Evolutionary conservation across 768 basidiomycete genomes (phyloP).

Genomic region (Floccularia luteovirens): DNA sequence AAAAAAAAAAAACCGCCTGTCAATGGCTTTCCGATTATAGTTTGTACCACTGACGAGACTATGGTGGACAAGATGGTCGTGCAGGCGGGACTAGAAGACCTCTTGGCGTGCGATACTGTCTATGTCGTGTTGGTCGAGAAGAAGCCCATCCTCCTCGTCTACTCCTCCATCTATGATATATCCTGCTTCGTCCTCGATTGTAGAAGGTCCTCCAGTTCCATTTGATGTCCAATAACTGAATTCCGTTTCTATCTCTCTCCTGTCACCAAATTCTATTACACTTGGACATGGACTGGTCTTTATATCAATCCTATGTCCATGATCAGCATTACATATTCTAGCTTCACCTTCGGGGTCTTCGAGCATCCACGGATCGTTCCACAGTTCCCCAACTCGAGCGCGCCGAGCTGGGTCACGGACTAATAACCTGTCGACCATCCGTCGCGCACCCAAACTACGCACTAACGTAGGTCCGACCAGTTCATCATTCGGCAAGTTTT

Average conservation of each 20-base stretch:
- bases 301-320: too few species aligned
- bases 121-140: slow-evolving; percentile 1
- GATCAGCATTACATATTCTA: too few species aligned
- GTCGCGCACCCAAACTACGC: slow-evolving; percentile 35
- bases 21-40: too few species aligned
- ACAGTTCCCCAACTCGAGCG: slow-evolving; percentile 54
- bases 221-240: background rate
- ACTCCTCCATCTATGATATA: background rate
- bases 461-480: slow-evolving; percentile 27
- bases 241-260: slow-evolving; percentile 1
- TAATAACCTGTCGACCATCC: slow-evolving; percentile 54
- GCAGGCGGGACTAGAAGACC: too few species aligned
- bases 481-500: slow-evolving; percentile 12
- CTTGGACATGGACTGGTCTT: too few species aligned
- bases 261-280: background rate
- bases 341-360: slow-evolving; percentile 14
- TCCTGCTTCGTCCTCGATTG: background rate
- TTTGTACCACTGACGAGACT: too few species aligned
- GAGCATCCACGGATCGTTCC: slow-evolving; percentile 48
- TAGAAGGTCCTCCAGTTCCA: too few species aligned
- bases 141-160: background rate
- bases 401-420: slow-evolving; percentile 64
- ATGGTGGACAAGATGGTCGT: too few species aligned
- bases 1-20: too few species aligned
- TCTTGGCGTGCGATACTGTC: slow-evolving; percentile 5